phyloP scores from a whole-genome alignment of 768 basidiomycete genomes.

The Russula abietina region DNA sequence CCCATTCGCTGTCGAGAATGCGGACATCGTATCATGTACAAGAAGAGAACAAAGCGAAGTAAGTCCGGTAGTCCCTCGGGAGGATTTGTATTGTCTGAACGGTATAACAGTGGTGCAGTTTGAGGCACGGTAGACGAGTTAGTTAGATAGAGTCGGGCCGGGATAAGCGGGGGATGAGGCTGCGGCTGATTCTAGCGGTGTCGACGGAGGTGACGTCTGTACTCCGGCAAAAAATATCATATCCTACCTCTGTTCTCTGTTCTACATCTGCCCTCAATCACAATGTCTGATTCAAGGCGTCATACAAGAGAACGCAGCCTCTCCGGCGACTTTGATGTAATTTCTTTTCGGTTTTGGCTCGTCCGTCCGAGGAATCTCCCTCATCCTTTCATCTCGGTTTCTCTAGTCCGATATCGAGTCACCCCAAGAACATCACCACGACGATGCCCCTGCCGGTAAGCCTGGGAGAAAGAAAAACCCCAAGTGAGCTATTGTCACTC shows the following conservation, averaged over 20 bases:
- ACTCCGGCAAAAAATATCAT: neutral
- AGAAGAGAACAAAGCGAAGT: constrained; percentile 94
- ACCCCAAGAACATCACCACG: constrained; percentile 27
- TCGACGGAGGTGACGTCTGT: constrained; percentile 9
- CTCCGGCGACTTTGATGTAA: constrained; percentile 55
- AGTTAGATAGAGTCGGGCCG: neutral
- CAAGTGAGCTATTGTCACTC: constrained; percentile 47
- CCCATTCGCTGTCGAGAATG: constrained; percentile 95
- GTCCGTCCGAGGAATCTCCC: neutral
- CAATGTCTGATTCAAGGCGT: constrained; percentile 41
- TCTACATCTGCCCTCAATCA: neutral
- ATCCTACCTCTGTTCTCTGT: neutral
- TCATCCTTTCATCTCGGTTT: neutral
- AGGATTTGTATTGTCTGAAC: neutral
- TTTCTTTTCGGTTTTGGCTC: constrained; percentile 9
- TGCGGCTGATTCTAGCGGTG: neutral
- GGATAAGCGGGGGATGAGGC: neutral
- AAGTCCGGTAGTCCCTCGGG: constrained; percentile 32
- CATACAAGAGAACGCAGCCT: constrained; percentile 57
- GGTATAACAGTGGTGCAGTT: constrained; percentile 66
- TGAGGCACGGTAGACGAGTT: constrained; percentile 13
- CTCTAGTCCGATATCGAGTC: constrained; percentile 70
- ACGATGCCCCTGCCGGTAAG: constrained; percentile 35
- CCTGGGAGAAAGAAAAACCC: constrained; percentile 88
- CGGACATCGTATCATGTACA: constrained; percentile 98